Base-by-base conservation (phyloP, 2,329 filamentous ascomycete genomes). In the Claviceps quebecensis region DNA sequence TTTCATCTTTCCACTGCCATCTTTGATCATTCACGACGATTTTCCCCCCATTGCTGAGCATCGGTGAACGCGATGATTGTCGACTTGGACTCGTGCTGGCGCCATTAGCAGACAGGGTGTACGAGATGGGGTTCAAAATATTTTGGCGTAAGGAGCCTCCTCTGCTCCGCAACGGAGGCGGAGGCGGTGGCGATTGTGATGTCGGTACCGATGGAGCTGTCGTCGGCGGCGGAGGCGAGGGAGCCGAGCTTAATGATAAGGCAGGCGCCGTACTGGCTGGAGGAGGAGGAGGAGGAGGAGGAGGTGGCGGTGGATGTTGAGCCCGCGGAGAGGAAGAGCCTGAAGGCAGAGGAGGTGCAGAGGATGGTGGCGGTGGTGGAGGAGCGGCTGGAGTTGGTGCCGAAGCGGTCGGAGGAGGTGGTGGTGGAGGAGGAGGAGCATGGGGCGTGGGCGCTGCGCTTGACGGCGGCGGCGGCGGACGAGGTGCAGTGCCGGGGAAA, bases 1-100 rank as follows among this genome's bases (percentile, higher is more conserved):
- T 78, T 60, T 96, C 91, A 46, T 84, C 79, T 59, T 91, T 85
- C 63, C 96, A 98, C 56, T 83, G 85, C 82, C 89, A 98, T 58
- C 91, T 76, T 50, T 75, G 67, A 65, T 97, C 93, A 55, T 88
- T 78, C 48, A 95, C 81, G 11, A 78, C 68, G 52, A 82, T 69
- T 19, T 73, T 61, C 23, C 63, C 62, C 6, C 58, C 56, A 37
- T 61, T 54, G 53, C 59, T 61, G 2, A 58, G 56, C 19, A 58
- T 57, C 49, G 58, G 61, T 58, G 63, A 63, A 60, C 59, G 59
- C 53, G 57, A 64, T 6, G 56, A 39, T 7, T 53, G 37, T 22
- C 54, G 67, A 4, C 70, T 69, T 1, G 73, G 71, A 54, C 70
- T 75, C 2, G 69, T 72, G 56, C 74, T 76, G 34, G 66, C 67